A percentile compares a stretch with the other conserved stretches of the same genome.
These are phyloP conservation scores for Grifola frondosa DNA, from an alignment of 1,284 basidiomycete genomes.

Conservation along the genomic window DNA sequence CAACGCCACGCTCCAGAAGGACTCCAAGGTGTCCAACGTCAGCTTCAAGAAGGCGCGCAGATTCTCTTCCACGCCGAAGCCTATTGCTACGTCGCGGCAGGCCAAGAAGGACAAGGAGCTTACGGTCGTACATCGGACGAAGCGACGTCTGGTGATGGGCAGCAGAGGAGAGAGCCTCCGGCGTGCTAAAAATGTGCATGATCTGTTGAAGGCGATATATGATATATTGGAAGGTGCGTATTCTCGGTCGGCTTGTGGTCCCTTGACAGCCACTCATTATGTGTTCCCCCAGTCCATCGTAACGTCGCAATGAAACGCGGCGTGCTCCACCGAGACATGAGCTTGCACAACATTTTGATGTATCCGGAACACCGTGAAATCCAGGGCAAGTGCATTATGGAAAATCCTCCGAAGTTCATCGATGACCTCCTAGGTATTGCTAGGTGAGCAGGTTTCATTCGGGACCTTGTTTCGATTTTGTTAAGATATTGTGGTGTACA, in stretches of 20 bases:
- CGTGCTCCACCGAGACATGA: slow-evolving; percentile 11
- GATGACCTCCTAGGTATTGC: slow-evolving; percentile 2
- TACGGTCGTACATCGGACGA: neutral
- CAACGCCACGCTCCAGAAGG: neutral
- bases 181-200: slow-evolving; percentile 4
- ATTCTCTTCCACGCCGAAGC: too few species aligned
- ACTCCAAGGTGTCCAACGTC: neutral
- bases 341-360: slow-evolving; percentile 11
- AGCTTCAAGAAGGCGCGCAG: too few species aligned
- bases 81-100: too few species aligned
- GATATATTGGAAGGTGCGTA: slow-evolving; percentile 9
- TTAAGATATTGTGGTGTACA: neutral
- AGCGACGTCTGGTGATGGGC: slow-evolving; percentile 6
- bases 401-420: slow-evolving; percentile 9
- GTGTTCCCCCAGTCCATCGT: slow-evolving; percentile 4
- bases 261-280: neutral
- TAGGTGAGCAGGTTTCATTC: neutral
- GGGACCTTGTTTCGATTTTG: too few species aligned
- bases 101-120: neutral
- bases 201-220: slow-evolving; percentile 10
- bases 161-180: slow-evolving; percentile 1
- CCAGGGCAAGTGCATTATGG: neutral
- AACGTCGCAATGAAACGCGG: neutral
- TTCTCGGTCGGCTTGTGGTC: neutral
- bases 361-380: slow-evolving; percentile 6